Percentiles rank a stretch among this genome's conserved stretches.
Evolutionary conservation across 1,284 basidiomycete species (phyloP).

Genomic region (Apiotrichum gamsii): DNA sequence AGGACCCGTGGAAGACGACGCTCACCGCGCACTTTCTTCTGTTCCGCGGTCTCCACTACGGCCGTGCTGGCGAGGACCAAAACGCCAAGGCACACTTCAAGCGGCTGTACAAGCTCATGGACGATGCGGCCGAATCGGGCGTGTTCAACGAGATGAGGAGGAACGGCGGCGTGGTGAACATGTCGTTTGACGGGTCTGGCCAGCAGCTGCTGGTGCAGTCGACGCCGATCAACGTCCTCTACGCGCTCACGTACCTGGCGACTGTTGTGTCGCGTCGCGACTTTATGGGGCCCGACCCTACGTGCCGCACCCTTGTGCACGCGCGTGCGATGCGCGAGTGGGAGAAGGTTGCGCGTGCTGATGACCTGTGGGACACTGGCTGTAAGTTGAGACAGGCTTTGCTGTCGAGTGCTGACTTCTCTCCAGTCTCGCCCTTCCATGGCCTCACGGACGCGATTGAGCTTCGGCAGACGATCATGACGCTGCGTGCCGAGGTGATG

Average conservation of each 20-base stretch:
- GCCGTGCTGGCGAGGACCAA: conserved; percentile 29
- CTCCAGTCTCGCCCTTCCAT: conserved; percentile 26
- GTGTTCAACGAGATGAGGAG: conserved; percentile 14
- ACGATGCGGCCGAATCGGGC: conserved; percentile 21
- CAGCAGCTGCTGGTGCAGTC: conserved; percentile 25
- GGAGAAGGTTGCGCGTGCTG: conserved; percentile 18
- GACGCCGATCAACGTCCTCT: conserved; percentile 35
- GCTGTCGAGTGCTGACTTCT: too few species aligned
- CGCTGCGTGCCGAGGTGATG: conserved; percentile 31
- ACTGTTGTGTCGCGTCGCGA: conserved; percentile 30
- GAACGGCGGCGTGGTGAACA: conserved; percentile 22
- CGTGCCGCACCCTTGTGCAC: conserved; percentile 26
- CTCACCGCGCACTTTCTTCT: conserved; percentile 26
- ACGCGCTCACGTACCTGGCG: conserved; percentile 29
- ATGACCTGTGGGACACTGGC: conserved; percentile 40
- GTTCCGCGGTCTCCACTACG: conserved; percentile 27
- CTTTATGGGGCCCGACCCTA: conserved; percentile 17
- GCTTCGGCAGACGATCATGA: conserved; percentile 18
- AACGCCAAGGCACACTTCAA: conserved; percentile 20
- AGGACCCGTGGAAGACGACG: neutral
- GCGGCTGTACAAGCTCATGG: conserved; percentile 30
- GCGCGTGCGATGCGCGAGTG: conserved; percentile 21
- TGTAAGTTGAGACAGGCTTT: conserved; percentile 31
- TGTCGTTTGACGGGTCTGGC: neutral
- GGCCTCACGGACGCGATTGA: conserved; percentile 18